Base-by-base conservation (phyloP, 352 stramenopile species). In the Phytophthora litchii region DNA sequence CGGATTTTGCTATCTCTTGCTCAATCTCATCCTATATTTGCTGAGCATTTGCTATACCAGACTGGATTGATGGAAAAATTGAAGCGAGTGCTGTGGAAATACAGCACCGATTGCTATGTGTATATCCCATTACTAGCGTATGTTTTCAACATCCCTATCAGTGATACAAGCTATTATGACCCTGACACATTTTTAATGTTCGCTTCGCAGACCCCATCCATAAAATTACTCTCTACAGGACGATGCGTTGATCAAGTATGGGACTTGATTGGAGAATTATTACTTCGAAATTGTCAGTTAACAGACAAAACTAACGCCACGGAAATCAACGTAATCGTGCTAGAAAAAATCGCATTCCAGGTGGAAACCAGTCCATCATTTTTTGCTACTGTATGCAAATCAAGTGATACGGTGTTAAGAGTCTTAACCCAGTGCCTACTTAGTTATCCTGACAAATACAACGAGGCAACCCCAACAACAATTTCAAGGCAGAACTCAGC, bases 121-220 rank as follows among this genome's bases (percentile, higher is more conserved):
- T 91, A 77, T 57, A 85, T 80, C 1, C 80, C 82, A 0, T 35
- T 94, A 3, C 42, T 94, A 12, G 82, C 80, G 19, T 91, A 85
- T 32, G 50, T 90, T 14, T 85, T 70, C 4, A 78, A 79, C 29
- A 82, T 90, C 31, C 47, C 69, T 6, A 77, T 94, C 31, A 66
- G 65, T 14, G 68, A 87, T 42, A 84, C 79, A 14, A 77, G 75
- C 41, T 89, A 88, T 32, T 48, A 77, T 29, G 82, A 90, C 38
- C 66, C 54, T 1, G 67, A 67, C 11, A 67, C 45, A 14, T 34
- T 74, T 4, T 49, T 41, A 3, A 7, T 72, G 25, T 83, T 80
- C 37, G 47, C 67, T 7, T 42, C 80, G 6, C 69, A 72, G 13
- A 43, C 64, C 5, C 46, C 76, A 32, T 44, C 25, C 13, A 59